Evolutionary conservation across 176 grass and related monocot genomes (phyloP).

Genomic region (Phoenix roebelenii): DNA sequence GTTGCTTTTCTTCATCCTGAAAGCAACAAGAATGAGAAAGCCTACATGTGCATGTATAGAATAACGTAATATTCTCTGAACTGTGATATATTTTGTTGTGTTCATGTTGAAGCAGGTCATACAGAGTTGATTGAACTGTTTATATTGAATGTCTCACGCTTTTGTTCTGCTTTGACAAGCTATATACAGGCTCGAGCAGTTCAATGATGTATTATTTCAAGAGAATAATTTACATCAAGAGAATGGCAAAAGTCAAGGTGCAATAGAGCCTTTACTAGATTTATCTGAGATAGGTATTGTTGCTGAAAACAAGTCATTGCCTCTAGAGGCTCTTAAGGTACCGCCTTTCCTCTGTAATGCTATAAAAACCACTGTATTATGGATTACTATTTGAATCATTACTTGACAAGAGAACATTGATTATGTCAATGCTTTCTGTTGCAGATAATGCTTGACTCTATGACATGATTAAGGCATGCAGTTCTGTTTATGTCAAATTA

Average conservation of each 20-base stretch:
- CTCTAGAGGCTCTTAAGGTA: constrained; percentile 71
- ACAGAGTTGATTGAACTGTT: too few species aligned
- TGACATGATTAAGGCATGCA: too few species aligned
- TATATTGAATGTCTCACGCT: too few species aligned
- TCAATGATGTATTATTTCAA: constrained; percentile 87
- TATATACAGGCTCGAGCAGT: constrained; percentile 74
- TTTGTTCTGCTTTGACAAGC: constrained; percentile 6
- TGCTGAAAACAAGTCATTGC: constrained; percentile 50
- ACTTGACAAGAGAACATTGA: too few species aligned
- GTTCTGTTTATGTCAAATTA: too few species aligned
- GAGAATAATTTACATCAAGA: constrained; percentile 57
- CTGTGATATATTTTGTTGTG: too few species aligned
- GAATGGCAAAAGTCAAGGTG: constrained; percentile 12
- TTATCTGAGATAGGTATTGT: constrained; percentile 44
- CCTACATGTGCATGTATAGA: constrained; percentile 84
- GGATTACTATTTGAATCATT: too few species aligned
- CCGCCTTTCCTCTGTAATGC: constrained; percentile 4
- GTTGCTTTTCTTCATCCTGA: constrained; percentile 82
- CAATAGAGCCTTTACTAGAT: constrained; percentile 45
- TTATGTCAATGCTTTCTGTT: too few species aligned
- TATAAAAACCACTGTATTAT: too few species aligned
- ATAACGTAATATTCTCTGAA: constrained; percentile 52
- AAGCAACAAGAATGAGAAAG: constrained; percentile 40
- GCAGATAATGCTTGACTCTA: too few species aligned
- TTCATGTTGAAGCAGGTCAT: too few species aligned